Evolutionary conservation across 768 basidiomycete genomes (phyloP).

Genomic region (Sarcodon aspratus): DNA sequence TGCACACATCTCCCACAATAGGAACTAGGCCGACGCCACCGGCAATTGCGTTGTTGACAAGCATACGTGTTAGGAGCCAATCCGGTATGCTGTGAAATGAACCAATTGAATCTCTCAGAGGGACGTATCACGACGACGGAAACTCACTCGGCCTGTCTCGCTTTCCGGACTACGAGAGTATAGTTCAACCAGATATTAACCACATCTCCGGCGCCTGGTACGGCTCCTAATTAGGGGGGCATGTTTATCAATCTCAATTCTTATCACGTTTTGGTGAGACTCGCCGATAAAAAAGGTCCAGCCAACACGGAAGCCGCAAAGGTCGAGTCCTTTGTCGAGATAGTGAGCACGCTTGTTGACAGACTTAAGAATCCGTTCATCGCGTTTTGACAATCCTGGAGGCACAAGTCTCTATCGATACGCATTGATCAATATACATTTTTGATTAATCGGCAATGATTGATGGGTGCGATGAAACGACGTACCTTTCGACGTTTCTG

Average conservation of each 20-base stretch:
- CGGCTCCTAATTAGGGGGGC: constrained; percentile 27
- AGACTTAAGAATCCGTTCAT: constrained; percentile 61
- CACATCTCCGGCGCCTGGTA: constrained; percentile 62
- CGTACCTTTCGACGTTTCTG: constrained; percentile 47
- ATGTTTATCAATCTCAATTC: not conserved
- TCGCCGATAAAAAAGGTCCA: constrained; percentile 69
- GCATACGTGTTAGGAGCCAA: constrained; percentile 67
- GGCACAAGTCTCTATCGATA: constrained; percentile 50
- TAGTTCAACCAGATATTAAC: constrained; percentile 60
- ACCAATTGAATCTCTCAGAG: not conserved
- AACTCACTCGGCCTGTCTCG: constrained; percentile 57
- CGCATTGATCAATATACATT: not conserved
- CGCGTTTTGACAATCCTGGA: constrained; percentile 65
- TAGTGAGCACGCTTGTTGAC: constrained; percentile 72
- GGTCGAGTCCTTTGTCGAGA: constrained; percentile 76
- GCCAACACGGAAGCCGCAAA: constrained; percentile 78
- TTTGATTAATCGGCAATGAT: not conserved
- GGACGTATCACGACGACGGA: not conserved
- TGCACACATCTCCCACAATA: constrained; percentile 59
- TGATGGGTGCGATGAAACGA: not conserved
- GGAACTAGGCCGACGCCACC: constrained; percentile 60
- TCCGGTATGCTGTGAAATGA: constrained; percentile 26
- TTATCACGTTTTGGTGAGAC: constrained; percentile 2
- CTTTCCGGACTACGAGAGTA: constrained; percentile 63
- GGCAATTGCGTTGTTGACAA: constrained; percentile 63